phyloP scores from a whole-genome alignment of 495 filamentous ascomycete genomes.

The Evernia prunastri region DNA sequence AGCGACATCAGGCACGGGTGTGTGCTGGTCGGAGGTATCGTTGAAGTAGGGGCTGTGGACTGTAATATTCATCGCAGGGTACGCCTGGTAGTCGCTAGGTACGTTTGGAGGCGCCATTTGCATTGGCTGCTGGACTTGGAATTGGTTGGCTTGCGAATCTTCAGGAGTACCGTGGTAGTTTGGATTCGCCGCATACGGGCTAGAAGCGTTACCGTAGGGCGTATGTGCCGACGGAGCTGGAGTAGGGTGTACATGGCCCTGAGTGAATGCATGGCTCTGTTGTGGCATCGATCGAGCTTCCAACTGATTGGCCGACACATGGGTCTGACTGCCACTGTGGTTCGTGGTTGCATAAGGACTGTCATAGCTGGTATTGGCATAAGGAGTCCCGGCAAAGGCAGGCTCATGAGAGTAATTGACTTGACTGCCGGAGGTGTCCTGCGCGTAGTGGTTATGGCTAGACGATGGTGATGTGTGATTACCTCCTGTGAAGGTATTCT shows the following conservation, averaged over 20 bases:
- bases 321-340: not conserved
- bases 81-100: not conserved
- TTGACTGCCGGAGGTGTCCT: not conserved
- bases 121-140: not conserved
- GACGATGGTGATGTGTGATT: not conserved
- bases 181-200: not conserved
- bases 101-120: constrained; percentile 1
- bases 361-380: not conserved
- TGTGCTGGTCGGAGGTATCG: not conserved
- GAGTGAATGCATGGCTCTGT: constrained; percentile 3
- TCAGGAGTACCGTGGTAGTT: not conserved
- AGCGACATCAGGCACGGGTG: constrained; percentile 1
- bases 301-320: not conserved
- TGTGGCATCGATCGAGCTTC: constrained; percentile 1
- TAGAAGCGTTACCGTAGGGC: not conserved
- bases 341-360: constrained; percentile 5
- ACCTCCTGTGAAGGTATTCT: not conserved
- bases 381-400: not conserved
- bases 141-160: not conserved
- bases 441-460: not conserved
- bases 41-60: constrained; percentile 5
- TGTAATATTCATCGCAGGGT: constrained; percentile 6
- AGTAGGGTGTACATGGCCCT: not conserved
- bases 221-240: not conserved
- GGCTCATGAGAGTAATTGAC: not conserved